Conservation (phyloP, 23 red algal genomes). For the Gracilaria vermiculophylla region DNA sequence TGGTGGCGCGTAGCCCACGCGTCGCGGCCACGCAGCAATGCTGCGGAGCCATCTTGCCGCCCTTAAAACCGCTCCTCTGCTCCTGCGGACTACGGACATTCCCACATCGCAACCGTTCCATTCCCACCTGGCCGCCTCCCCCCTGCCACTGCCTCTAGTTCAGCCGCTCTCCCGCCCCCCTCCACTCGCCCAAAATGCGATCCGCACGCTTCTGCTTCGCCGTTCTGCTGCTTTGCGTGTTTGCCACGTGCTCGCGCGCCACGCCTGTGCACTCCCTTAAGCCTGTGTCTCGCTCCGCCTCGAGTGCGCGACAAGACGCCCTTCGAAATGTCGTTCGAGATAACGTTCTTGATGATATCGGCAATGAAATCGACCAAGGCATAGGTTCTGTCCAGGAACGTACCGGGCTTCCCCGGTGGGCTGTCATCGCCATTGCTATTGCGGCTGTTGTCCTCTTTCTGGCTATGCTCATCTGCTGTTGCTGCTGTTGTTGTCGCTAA, state of each 20-base stretch:
- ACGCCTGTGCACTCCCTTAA: neutral
- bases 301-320: neutral
- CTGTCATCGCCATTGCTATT: constrained; percentile 44
- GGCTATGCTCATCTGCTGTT: constrained; percentile 11
- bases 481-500: constrained; percentile 52
- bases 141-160: too few relatives aligned
- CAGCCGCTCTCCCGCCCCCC: too few relatives aligned
- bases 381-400: neutral
- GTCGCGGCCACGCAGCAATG: too few relatives aligned
- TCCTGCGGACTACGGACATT: too few relatives aligned
- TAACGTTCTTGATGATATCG: neutral
- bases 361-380: neutral
- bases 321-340: too few relatives aligned
- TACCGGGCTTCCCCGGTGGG: constrained; percentile 26
- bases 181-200: neutral
- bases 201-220: neutral
- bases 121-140: too few relatives aligned
- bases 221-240: too few relatives aligned
- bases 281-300: neutral
- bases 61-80: too few relatives aligned
- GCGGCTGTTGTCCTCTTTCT: constrained; percentile 17
- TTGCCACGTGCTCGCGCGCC: too few relatives aligned
- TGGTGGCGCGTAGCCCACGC: too few relatives aligned
- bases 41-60: too few relatives aligned
- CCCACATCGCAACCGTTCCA: too few relatives aligned